phyloP scores from a whole-genome alignment of 1,139 yeast genomes.

The Yamadazyma buinensis region DNA sequence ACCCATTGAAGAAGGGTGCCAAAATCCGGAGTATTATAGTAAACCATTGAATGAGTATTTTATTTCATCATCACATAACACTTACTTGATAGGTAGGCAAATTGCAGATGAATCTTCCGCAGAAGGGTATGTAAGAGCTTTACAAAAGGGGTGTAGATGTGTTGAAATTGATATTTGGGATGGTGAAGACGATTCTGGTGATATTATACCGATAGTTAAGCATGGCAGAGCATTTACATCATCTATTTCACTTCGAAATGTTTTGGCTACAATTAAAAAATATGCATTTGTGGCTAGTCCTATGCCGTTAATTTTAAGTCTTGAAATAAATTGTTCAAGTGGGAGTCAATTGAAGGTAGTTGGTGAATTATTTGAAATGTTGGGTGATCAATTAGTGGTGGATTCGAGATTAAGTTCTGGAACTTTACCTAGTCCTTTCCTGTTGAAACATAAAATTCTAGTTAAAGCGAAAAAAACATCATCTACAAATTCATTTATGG shows the following conservation, averaged over 20 bases:
- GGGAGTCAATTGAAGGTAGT: conserved; percentile 62
- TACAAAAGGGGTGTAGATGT: conserved; percentile 91
- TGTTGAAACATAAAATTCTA: conserved; percentile 64
- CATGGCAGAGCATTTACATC: conserved; percentile 86
- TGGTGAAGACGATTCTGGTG: conserved; percentile 43
- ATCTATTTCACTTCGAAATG: conserved; percentile 65
- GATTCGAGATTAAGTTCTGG: conserved; percentile 28
- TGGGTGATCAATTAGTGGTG: conserved; percentile 58
- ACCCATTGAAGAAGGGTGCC: conserved; percentile 25
- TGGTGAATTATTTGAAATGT: conserved; percentile 44
- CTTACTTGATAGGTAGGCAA: conserved; percentile 85
- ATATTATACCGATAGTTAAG: conserved; percentile 67
- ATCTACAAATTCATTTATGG: conserved; percentile 16
- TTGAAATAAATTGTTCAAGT: conserved; percentile 75
- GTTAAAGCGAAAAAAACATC: conserved; percentile 71
- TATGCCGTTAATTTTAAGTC: conserved; percentile 79
- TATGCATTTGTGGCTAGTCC: conserved; percentile 85
- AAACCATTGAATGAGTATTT: conserved; percentile 81
- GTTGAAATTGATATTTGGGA: conserved; percentile 97
- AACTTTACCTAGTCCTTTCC: conserved; percentile 67
- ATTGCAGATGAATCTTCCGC: conserved; percentile 88
- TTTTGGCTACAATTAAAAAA: conserved; percentile 66
- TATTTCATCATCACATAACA: conserved; percentile 92
- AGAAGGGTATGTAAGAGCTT: conserved; percentile 85
- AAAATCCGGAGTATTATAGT: conserved; percentile 40